Conservation (phyloP, 306 rosid species). For the Crotalaria pallida region DNA sequence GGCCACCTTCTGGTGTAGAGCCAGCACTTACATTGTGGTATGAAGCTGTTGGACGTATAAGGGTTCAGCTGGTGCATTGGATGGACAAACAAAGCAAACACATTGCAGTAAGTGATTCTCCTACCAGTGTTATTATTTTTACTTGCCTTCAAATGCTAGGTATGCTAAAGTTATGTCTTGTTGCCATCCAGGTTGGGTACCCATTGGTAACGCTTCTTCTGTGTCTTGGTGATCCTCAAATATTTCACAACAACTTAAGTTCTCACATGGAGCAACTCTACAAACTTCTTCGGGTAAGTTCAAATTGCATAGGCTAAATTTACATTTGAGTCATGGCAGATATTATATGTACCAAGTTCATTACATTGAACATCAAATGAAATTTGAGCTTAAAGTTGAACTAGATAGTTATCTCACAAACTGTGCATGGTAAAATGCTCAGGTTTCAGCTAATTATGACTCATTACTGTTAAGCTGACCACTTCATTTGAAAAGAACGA, state of each 20-base stretch:
- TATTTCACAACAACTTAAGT: slow-evolving; percentile 73
- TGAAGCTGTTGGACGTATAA: slow-evolving; percentile 97
- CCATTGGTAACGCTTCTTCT: slow-evolving; percentile 96
- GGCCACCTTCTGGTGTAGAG: slow-evolving; percentile 98
- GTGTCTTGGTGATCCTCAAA: slow-evolving; percentile 94
- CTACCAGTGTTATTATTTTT: slow-evolving; percentile 1
- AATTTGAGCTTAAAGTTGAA: neutral
- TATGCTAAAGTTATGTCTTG: neutral
- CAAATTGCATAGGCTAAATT: neutral
- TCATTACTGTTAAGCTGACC: slow-evolving; percentile 5
- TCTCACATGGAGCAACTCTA: slow-evolving; percentile 99
- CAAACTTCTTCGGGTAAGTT: slow-evolving; percentile 89
- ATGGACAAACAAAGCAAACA: slow-evolving; percentile 99
- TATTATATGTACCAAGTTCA: neutral
- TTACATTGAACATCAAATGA: slow-evolving; percentile 1
- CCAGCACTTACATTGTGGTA: slow-evolving; percentile 93
- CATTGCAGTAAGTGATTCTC: slow-evolving; percentile 61
- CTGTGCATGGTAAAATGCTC: neutral
- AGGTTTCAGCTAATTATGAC: neutral
- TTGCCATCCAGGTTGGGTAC: slow-evolving; percentile 71
- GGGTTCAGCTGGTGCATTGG: slow-evolving; percentile 81
- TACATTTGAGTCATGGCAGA: neutral
- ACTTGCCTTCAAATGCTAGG: slow-evolving; percentile 1
- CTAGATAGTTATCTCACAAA: neutral
- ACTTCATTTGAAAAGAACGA: neutral